Percentiles rank a stretch among this genome's conserved stretches.
Evolutionary conservation across 2,329 filamentous ascomycete species (phyloP).

Genomic region (Alternaria angustiovoidea): DNA sequence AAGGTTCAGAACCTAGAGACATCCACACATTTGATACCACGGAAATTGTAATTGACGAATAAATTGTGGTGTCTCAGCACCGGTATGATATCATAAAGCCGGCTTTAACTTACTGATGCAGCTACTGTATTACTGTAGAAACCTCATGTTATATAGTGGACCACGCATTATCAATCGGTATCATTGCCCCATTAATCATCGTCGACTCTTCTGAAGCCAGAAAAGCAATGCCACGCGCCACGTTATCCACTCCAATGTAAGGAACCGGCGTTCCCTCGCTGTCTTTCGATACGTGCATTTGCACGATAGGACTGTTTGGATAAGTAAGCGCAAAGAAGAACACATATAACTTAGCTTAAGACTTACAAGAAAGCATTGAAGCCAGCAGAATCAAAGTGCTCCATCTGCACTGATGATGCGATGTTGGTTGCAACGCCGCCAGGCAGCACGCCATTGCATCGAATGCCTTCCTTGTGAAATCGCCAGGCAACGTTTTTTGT

Average conservation of each 20-base stretch:
- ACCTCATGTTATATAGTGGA: constrained; percentile 29
- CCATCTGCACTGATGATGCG: constrained; percentile 33
- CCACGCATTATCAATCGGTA: constrained; percentile 42
- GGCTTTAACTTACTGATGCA: background rate
- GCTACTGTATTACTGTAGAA: background rate
- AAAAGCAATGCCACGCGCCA: constrained; percentile 37
- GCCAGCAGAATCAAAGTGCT: constrained; percentile 31
- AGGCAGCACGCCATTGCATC: constrained; percentile 58
- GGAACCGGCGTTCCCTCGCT: constrained; percentile 31
- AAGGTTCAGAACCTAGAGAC: background rate
- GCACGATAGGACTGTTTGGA: constrained; percentile 24
- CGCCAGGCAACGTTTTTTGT: constrained; percentile 60
- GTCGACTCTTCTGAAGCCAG: constrained; percentile 37
- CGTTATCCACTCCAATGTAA: constrained; percentile 30
- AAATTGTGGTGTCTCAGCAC: background rate
- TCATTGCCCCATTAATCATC: constrained; percentile 36
- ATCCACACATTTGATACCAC: background rate
- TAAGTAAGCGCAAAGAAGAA: constrained; percentile 8
- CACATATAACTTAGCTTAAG: background rate
- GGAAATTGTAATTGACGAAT: background rate
- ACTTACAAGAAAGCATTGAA: constrained; percentile 33
- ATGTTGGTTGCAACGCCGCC: constrained; percentile 44
- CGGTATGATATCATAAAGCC: background rate
- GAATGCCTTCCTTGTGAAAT: constrained; percentile 56
- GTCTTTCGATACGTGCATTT: constrained; percentile 35